phyloP scores from a whole-genome alignment of 2,329 filamentous ascomycete species.

The Pseudocercospora vitis region DNA sequence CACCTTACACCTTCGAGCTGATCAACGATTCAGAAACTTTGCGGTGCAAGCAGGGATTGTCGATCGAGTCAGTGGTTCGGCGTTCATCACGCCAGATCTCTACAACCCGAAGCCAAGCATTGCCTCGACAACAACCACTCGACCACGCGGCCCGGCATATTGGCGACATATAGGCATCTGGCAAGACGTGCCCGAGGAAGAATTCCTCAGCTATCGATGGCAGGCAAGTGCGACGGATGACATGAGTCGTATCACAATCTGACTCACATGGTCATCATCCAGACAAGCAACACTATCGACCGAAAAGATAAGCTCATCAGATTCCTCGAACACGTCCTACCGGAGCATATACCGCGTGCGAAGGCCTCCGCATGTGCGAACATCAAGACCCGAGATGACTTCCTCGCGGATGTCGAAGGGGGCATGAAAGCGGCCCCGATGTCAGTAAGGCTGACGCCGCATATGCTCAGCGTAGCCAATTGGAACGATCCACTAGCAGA shows the following conservation, averaged over 20 bases:
- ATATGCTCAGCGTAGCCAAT: constrained; percentile 59
- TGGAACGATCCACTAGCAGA: constrained; percentile 61
- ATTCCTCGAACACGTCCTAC: constrained; percentile 55
- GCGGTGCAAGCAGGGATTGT: constrained; percentile 13
- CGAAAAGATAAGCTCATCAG: constrained; percentile 47
- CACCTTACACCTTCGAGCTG: neutral
- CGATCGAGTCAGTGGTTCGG: constrained; percentile 10
- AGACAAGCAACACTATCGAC: constrained; percentile 55
- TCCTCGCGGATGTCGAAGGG: constrained; percentile 55
- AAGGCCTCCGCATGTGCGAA: constrained; percentile 29
- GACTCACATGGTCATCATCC: constrained; percentile 12
- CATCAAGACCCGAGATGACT: constrained; percentile 52
- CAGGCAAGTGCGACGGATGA: constrained; percentile 48
- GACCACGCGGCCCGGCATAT: constrained; percentile 13
- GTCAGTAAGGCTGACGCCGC: constrained; percentile 61
- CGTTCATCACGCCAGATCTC: constrained; percentile 13
- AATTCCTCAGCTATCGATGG: constrained; percentile 58
- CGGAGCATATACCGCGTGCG: constrained; percentile 49
- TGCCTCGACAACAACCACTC: neutral
- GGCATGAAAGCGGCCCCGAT: constrained; percentile 59
- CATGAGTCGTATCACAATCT: neutral
- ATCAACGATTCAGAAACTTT: constrained; percentile 8
- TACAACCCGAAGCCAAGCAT: constrained; percentile 6
- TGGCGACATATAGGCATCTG: constrained; percentile 40
- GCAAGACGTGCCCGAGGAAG: constrained; percentile 48